phyloP scores from a whole-genome alignment of 164 flowering plant genomes.

The Tetrastigma voinierianum region DNA sequence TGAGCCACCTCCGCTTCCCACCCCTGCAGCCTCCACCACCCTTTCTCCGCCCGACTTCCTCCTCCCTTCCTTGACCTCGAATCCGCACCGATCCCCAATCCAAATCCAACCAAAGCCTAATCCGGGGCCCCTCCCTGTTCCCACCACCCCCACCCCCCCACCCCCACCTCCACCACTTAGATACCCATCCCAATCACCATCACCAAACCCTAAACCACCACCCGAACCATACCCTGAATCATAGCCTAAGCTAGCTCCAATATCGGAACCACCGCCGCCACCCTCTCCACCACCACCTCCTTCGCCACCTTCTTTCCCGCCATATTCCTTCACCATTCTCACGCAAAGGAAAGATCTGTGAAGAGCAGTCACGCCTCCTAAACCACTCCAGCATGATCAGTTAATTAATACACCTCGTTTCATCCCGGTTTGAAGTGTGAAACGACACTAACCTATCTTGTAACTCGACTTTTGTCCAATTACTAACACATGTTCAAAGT shows the following conservation, averaged over 20 bases:
- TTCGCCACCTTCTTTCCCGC: not conserved
- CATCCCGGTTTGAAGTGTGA: too few species aligned
- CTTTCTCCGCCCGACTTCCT: slow-evolving; percentile 12
- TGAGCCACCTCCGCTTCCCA: slow-evolving; percentile 11
- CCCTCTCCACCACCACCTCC: slow-evolving; percentile 22
- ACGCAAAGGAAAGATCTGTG: slow-evolving; percentile 28
- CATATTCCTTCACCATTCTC: slow-evolving; percentile 8
- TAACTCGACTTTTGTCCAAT: too few species aligned
- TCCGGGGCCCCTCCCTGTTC: too few species aligned
- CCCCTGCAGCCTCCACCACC: slow-evolving; percentile 10
- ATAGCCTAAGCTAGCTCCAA: not conserved
- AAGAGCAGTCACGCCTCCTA: too few species aligned
- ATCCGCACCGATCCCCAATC: too few species aligned
- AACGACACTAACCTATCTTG: too few species aligned
- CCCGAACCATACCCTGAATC: slow-evolving; percentile 19
- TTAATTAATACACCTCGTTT: too few species aligned
- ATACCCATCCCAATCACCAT: slow-evolving; percentile 9
- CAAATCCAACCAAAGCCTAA: too few species aligned
- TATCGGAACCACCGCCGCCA: slow-evolving; percentile 14
- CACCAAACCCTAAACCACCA: slow-evolving; percentile 22
- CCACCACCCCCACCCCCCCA: slow-evolving; percentile 9
- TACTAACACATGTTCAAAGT: too few species aligned
- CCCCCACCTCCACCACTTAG: slow-evolving; percentile 8
- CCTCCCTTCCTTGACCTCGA: too few species aligned
- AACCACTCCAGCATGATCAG: too few species aligned